A percentile compares a stretch with the other conserved stretches of the same genome.
Evolutionary conservation across 2,329 filamentous ascomycete genomes (phyloP).

Genomic region (Aspergillus cejpii): DNA sequence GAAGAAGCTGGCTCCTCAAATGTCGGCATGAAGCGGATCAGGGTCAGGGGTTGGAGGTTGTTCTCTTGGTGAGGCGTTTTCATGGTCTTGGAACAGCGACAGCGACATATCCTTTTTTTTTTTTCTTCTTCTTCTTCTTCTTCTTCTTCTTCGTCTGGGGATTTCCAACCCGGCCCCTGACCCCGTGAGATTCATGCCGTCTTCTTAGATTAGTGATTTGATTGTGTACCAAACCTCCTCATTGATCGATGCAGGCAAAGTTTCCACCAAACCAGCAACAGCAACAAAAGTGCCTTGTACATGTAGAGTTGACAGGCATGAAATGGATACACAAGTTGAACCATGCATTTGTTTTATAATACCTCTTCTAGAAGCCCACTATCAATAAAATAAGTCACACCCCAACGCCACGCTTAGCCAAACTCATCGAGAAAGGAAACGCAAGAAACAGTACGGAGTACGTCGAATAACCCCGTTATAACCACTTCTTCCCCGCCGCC

Average conservation of each 20-base stretch:
- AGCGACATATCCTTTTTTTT: neutral
- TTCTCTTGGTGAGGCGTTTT: constrained; percentile 5
- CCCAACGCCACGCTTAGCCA: constrained; percentile 20
- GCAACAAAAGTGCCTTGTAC: neutral
- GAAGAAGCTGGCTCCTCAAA: constrained; percentile 41
- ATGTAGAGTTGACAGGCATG: neutral
- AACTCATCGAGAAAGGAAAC: constrained; percentile 5
- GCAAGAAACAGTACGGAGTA: constrained; percentile 3
- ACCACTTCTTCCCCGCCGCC: constrained; percentile 85
- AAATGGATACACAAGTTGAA: neutral
- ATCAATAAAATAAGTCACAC: neutral
- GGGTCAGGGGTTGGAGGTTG: constrained; percentile 14
- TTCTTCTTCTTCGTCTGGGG: neutral
- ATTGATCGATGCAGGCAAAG: neutral
- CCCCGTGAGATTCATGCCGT: neutral
- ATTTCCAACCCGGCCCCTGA: neutral
- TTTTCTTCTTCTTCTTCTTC: neutral
- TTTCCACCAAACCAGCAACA: neutral
- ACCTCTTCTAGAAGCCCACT: neutral
- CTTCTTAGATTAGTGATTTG: neutral
- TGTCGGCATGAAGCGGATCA: constrained; percentile 20
- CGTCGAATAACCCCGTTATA: constrained; percentile 45
- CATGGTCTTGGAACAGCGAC: constrained; percentile 1
- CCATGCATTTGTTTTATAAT: neutral
- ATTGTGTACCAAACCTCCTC: neutral